Evolutionary conservation across 2,329 filamentous ascomycete genomes (phyloP).

Genomic region (Neonectria sp.): DNA sequence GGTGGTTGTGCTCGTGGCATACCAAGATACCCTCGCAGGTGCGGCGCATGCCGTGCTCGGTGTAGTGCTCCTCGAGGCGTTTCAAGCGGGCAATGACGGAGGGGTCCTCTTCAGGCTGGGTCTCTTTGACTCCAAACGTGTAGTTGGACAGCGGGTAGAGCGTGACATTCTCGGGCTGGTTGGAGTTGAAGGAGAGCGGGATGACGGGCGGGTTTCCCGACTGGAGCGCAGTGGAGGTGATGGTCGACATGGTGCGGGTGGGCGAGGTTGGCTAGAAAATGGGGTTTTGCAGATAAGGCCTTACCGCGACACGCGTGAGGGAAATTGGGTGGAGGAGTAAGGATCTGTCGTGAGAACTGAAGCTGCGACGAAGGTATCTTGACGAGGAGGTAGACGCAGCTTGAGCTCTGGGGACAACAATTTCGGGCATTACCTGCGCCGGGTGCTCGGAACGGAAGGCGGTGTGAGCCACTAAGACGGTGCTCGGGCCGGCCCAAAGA

Average conservation of each 20-base stretch:
- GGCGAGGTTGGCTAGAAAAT: background rate
- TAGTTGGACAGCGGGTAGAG: constrained; percentile 98
- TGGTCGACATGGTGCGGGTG: constrained; percentile 79
- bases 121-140: constrained; percentile 98
- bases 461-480: constrained; percentile 22
- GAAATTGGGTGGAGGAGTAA: constrained; percentile 1
- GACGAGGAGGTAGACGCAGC: constrained; percentile 8
- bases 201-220: constrained; percentile 84
- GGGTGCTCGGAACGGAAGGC: constrained; percentile 29
- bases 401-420: constrained; percentile 25
- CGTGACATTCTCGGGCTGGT: constrained; percentile 91
- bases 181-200: constrained; percentile 87
- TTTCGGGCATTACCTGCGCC: constrained; percentile 24
- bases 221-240: constrained; percentile 82
- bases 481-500: background rate
- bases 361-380: constrained; percentile 9
- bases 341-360: background rate
- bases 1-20: constrained; percentile 99
- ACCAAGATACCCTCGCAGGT: constrained; percentile 98
- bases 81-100: constrained; percentile 94
- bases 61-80: constrained; percentile 96
- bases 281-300: background rate
- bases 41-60: constrained; percentile 92
- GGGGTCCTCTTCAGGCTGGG: constrained; percentile 96
- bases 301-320: background rate